A percentile compares a stretch with the other conserved stretches of the same genome.
Conservation (phyloP, 768 basidiomycete species). For the Boletus vermiculosoides region DNA sequence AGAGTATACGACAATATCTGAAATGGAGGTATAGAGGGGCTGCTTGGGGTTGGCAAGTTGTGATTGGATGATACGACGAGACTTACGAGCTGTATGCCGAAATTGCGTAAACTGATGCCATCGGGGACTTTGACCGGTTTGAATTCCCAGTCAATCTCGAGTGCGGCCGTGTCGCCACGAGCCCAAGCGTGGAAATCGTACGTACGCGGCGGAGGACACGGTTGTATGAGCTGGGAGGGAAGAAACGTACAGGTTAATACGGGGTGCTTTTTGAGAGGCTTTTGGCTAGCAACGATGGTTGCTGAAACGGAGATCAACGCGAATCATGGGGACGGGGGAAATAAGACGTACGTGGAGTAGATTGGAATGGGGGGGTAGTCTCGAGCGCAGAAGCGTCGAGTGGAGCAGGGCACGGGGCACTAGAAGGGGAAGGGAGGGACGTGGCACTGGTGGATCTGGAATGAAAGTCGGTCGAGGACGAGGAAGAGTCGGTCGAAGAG, state of each 20-base stretch:
- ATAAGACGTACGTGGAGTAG: constrained; percentile 1
- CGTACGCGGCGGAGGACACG: constrained; percentile 19
- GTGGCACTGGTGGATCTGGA: constrained; percentile 27
- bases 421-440: constrained; percentile 29
- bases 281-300: constrained; percentile 4
- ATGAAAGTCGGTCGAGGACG: constrained; percentile 21
- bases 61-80: not conserved
- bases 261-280: constrained; percentile 26
- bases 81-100: constrained; percentile 86
- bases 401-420: constrained; percentile 10
- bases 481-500: constrained; percentile 26
- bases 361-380: not conserved
- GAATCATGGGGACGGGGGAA: not conserved
- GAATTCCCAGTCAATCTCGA: constrained; percentile 55
- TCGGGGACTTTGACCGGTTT: constrained; percentile 71
- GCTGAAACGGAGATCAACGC: constrained; percentile 10
- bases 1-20: constrained; percentile 87
- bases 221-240: constrained; percentile 44
- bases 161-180: constrained; percentile 11
- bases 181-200: constrained; percentile 23
- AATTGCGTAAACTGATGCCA: constrained; percentile 82
- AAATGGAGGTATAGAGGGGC: constrained; percentile 86
- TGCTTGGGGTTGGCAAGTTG: constrained; percentile 29
- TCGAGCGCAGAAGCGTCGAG: constrained; percentile 6
- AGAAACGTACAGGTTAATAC: constrained; percentile 53